Conservation (phyloP, 495 filamentous ascomycete genomes). For the Beverwykella pulmonaria region DNA sequence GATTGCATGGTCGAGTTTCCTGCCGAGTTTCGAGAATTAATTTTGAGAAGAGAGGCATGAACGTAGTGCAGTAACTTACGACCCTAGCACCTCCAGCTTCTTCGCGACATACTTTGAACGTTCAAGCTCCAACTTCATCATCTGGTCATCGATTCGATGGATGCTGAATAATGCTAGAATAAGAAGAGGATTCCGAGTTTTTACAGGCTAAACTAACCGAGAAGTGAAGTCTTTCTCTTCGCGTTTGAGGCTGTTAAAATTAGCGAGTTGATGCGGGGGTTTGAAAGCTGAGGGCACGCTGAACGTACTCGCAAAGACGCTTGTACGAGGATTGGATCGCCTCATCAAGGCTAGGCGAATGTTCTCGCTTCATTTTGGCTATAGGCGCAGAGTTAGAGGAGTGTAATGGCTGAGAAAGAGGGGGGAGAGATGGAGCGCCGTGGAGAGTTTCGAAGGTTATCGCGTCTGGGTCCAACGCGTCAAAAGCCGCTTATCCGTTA, state of each 20-base stretch:
- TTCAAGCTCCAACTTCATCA: not conserved
- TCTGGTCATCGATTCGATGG: not conserved
- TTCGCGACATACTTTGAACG: not conserved
- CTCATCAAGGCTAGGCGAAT: not conserved
- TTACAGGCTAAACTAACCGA: too few species aligned
- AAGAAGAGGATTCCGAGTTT: too few species aligned
- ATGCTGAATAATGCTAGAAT: too few species aligned
- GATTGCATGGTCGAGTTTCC: not conserved
- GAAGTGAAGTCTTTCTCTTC: not conserved
- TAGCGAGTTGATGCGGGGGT: not conserved
- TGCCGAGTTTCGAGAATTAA: not conserved
- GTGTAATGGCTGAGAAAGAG: not conserved
- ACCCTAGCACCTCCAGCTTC: too few species aligned
- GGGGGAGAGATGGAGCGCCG: not conserved
- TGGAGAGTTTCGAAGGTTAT: not conserved
- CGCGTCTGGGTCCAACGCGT: not conserved
- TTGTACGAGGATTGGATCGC: not conserved
- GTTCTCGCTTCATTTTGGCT: not conserved
- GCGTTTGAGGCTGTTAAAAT: not conserved
- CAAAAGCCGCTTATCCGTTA: too few species aligned
- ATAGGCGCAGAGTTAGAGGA: not conserved
- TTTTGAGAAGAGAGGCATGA: not conserved
- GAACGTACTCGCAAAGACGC: not conserved
- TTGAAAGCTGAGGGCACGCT: not conserved
- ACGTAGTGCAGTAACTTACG: not conserved